Base-by-base conservation (phyloP, 192 early-diverging fungal species). In the Dissophora ornata region DNA sequence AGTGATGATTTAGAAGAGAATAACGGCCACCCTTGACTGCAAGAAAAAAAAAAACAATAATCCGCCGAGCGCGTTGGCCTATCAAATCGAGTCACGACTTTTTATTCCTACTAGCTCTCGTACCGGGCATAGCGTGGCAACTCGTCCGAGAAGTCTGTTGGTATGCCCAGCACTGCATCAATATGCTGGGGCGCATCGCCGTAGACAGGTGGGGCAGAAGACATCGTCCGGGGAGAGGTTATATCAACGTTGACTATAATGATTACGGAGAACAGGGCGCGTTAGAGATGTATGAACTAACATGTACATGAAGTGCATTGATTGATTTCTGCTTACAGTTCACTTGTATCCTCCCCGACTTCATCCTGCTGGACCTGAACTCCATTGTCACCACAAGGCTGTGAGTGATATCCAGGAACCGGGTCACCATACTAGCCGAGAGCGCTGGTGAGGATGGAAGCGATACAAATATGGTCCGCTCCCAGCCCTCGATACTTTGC, bases 41-140 rank as follows among this genome's bases (percentile, higher is more conserved):
- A n/a, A n/a, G n/a, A 38, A 38, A 38, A 24, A 49, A 26, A 22
- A 49, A 22, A 24, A 22, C 21, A 49, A 24, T 4, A 24, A 5
- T 10, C 8, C 19, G 22, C 2, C 11, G 11, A 22, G 47, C 6
- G 47, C 7, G 47, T 3, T 49, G 22, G 21, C 47, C 47, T 49
- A 49, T 49, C 47, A 49, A 5, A 24, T 11, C 11, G 2, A 49
- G 47, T 49, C 47, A 49, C 47, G 47, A 49, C 47, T 38, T 9
- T 38, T 6, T 13, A 38, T 38, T 6, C 36, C 13, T 38, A 6
- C 36, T 38, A 38, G 6, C 7, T 13, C 36, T 59, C 57, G 21
- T 61, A 61, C 11, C 46, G 57, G 10, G 44, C 44, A 49, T 61
- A 61, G 12, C 59, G 18, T 4, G 59, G 59, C 19, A 49, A 40